Evolutionary conservation across 768 basidiomycete species (phyloP), one percentile per base, ranked within the genome.

Genomic region (Agrocybe chaxingu): DNA sequence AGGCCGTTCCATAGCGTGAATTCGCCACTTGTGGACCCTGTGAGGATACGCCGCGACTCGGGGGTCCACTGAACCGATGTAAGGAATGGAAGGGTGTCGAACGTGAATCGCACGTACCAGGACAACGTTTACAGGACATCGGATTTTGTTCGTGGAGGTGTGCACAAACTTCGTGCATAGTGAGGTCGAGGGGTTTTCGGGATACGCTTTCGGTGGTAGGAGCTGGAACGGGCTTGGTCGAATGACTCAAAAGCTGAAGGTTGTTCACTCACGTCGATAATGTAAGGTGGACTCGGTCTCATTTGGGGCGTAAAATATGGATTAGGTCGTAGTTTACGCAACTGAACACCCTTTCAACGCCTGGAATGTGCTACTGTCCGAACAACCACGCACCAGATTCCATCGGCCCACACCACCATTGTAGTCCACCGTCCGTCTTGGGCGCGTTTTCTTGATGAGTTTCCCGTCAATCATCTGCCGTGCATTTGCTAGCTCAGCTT

Each of bases 1-100:
- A 96, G 78, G 24, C 96, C 96, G 58, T 99, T 99, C 97, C 97
- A 98, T 5, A 98, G 80, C 1, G 96, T 98, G 69, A 99, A 98
- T 70, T 98, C 97, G 41, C 97, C 97, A 54, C 89, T 92, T 16
- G 94, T 93, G 8, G 94, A 95, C 12, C 97, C 97, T 2, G 97
- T 98, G 42, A 98, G 72, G 16, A 98, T 78, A 2, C 97, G 85
- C 31, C 97, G 81, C 48, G 87, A 93, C 71, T 98, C 96, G 1
- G 97, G 97, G 12, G 95, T 98, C 93, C 96, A 99, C 93, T 98
- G 55, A 38, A 16, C 7, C n/a, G 48, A 40, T 48, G 34, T 45
- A 33, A 48, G 50, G 31, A 45, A 39, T 35, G 39, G 30, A 32
- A 32, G 36, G 7, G 31, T 10, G 31, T 9, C 10, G 19, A 16